Evolutionary conservation across 495 filamentous ascomycete genomes (phyloP), one percentile per base, ranked within the genome.

Genomic region (Neurospora sp.): DNA sequence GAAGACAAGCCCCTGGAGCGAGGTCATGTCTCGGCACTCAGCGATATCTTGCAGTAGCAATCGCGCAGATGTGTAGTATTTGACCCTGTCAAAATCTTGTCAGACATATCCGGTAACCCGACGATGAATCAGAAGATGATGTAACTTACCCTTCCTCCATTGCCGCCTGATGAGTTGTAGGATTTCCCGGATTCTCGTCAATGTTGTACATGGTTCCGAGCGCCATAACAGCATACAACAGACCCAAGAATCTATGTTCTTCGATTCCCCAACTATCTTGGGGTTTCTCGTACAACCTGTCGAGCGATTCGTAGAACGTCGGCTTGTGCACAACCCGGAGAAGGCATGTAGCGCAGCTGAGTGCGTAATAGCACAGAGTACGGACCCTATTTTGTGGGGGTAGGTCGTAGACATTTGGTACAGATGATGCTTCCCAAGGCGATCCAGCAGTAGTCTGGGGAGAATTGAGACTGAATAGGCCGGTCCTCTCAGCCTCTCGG

Each of bases 291-390:
- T 97, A 98, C 27, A 98, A 86, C 35, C 88, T 89, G 75, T 98
- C 89, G 62, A 97, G 83, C 82, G 88, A 90, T 54, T 87, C 86
- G 76, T 91, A 93, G 78, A 98, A 98, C 6, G 89, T 89, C 16
- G 96, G 96, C 66, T 92, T 88, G 78, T 98, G 96, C n/a, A 98
- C 89, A 75, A 97, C 90, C 14, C 93, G 89, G 76, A 98, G 85
- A 23, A 99, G 84, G 62, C 91, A 90, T 72, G 93, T 93, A 18
- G 93, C 95, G 79, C 96, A 92, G 74, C 94, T 90, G 18, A 99
- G 81, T 18, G 94, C 90, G 79, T 91, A 91, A 71, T 91, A 87
- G 79, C 92, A 94, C 46, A 98, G 84, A 16, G 86, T 84, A 62
- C 84, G 86, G 23, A 93, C 93, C 72, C 89, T 85, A 23, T 89